Evolutionary conservation across 2,329 filamentous ascomycete genomes (phyloP), one percentile per base, ranked within the genome.

Genomic region (Cercospora zeina): DNA sequence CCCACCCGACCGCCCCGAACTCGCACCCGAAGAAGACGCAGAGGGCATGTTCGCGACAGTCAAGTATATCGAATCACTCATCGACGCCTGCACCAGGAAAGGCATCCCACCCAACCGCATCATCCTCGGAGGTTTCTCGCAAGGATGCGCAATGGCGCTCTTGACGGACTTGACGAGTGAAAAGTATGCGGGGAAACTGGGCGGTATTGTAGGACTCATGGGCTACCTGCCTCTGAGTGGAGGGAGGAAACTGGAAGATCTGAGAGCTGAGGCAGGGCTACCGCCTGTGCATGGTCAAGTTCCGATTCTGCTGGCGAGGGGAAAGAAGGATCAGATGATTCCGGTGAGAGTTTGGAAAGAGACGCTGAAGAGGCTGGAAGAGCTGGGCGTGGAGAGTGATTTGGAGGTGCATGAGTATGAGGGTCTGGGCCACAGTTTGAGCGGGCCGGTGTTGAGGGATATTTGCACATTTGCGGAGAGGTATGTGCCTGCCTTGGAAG

Each of bases 401-500:
- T 64, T 80, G 42, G 76, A 76, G 27, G 68, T 77, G 24, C 74
- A 79, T 60, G 79, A 80, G 64, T 83, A 83, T 70, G 77, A 82
- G 54, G 79, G 78, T 0, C 72, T 82, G 70, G 79, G 77, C 0
- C 81, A 83, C 73, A 72, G 72, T 9, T 74, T 80, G 37, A 73
- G 67, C 59, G 77, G 76, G 10, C 67, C 73, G 11, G 76, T 81
- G 66, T 67, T 83, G 63, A 74, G 77, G 64, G 80, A 83, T 70
- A 67, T 83, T 59, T 79, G 78, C 67, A 61, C 57, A 8, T 82
- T 76, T 73, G 62, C 77, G 51, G 73, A 80, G 66, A 72, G 66
- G 55, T 73, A 77, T 39, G 68, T 80, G 33, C 78, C 78, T 19
- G 67, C 71, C 37, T 61, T 78, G 50, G 72, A 76, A 58, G 71